Conservation (phyloP, 805 yeast species). For the Candida nemodendra region DNA sequence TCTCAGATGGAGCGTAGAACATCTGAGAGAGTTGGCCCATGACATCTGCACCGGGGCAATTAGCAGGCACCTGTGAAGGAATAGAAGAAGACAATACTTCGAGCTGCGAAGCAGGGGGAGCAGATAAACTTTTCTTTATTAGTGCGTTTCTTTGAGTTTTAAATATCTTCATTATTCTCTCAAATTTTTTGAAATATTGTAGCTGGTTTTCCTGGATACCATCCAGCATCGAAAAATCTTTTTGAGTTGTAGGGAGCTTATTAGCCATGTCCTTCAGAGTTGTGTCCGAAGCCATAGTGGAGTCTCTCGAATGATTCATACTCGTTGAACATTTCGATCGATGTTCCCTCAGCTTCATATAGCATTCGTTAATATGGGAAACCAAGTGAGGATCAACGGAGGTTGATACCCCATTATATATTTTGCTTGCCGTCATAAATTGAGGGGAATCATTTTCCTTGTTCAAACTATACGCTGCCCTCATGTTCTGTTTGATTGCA, state of each 20-base stretch:
- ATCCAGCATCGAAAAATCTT: slow-evolving; percentile 42
- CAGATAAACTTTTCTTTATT: slow-evolving; percentile 1
- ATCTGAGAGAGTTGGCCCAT: slow-evolving; percentile 18
- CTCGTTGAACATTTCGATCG: slow-evolving; percentile 44
- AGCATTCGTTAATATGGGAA: slow-evolving; percentile 31
- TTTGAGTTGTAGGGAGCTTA: slow-evolving; percentile 49
- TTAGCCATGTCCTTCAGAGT: slow-evolving; percentile 55
- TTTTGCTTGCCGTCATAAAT: slow-evolving; percentile 20
- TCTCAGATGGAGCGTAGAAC: slow-evolving; percentile 9
- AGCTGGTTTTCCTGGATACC: slow-evolving; percentile 34
- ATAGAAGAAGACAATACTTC: slow-evolving; percentile 21
- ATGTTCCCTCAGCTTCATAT: slow-evolving; percentile 36
- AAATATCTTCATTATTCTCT: slow-evolving; percentile 23
- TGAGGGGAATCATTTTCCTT: slow-evolving; percentile 21
- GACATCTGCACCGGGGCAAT: slow-evolving; percentile 4
- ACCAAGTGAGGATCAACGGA: slow-evolving; percentile 24
- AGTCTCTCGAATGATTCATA: slow-evolving; percentile 35
- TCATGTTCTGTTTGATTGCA: slow-evolving; percentile 2
- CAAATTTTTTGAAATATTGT: slow-evolving; percentile 26
- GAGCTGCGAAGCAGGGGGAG: slow-evolving; percentile 5
- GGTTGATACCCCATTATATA: slow-evolving; percentile 6
- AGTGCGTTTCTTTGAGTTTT: slow-evolving; percentile 18
- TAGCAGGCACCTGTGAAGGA: slow-evolving; percentile 15
- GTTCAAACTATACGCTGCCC: slow-evolving; percentile 11
- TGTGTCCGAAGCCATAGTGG: slow-evolving; percentile 36